Base-by-base conservation (phyloP, 2,329 filamentous ascomycete genomes). In the Pseudocercospora macadamiae region DNA sequence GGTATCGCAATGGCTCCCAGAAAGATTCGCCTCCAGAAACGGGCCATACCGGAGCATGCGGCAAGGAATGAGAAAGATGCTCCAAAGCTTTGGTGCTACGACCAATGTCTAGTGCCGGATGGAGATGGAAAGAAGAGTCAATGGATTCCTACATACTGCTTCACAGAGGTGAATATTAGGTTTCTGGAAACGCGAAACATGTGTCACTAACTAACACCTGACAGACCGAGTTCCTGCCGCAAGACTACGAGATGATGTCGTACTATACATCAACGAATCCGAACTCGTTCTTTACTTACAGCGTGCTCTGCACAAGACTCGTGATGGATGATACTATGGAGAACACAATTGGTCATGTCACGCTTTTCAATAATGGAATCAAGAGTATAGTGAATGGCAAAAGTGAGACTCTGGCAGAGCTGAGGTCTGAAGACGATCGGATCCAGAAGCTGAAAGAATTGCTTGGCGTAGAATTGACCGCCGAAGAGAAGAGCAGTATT, bases 71-170 rank as follows among this genome's bases (percentile, higher is more conserved):
- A 70, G 10, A 59, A 63, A 12, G 57, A 68, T 39, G 58, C 65
- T 26, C 76, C 76, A 56, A 73, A 77, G 19, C 64, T 79, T 3
- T 80, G 78, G 78, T 74, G 78, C 8, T 79, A 75, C 53, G 74
- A 79, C 49, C 47, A 64, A 28, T 70, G 68, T 53, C 61, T 59
- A 6, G 39, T 63, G 2, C 67, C 68, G 7, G 64, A 69, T 70
- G 58, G 68, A 68, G 64, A 71, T 16, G 68, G 55, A 56, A 53
- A 72, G 0, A 63, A 71, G 70, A 54, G 69, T 68, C 59, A 70
- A n/a, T 92, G 87, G 84, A 76, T 80, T 19, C 76, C 82, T 1
- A 82, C 80, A 48, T 90, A 90, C 71, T 83, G 81, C 61, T 92
- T 91, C 71, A 80, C 82, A 1, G 84, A 89, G 39, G 39, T 44